Conservation (phyloP, 2,329 filamentous ascomycete species). For the Fonsecaea multimorphosa region DNA sequence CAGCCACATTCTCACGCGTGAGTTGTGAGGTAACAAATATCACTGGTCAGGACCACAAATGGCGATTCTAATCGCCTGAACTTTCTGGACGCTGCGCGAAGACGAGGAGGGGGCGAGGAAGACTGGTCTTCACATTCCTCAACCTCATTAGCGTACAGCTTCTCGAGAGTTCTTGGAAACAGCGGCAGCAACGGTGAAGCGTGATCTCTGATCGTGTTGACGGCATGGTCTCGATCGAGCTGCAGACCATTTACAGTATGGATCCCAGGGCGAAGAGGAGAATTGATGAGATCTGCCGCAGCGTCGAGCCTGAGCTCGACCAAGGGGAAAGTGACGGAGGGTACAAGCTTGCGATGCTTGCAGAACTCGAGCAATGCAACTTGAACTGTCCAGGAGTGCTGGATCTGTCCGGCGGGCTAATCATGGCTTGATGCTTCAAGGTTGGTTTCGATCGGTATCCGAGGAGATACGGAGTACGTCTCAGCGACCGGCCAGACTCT, state of each 20-base stretch:
- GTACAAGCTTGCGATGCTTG: too few relatives aligned
- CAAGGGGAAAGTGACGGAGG: background rate
- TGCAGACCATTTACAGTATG: background rate
- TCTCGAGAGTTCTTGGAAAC: slow-evolving; percentile 7
- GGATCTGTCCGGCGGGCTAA: too few relatives aligned
- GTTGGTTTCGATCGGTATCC: too few relatives aligned
- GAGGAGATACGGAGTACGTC: too few relatives aligned
- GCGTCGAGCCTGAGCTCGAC: background rate
- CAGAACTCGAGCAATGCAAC: too few relatives aligned
- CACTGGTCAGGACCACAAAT: too few relatives aligned
- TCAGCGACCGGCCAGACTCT: too few relatives aligned
- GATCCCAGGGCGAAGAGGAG: background rate
- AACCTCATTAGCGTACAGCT: background rate
- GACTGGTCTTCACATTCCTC: background rate
- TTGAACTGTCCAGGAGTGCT: too few relatives aligned
- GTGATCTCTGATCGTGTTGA: background rate
- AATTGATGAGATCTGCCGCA: background rate
- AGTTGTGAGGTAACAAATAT: too few relatives aligned
- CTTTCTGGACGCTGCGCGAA: slow-evolving; percentile 42
- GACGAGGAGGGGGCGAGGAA: background rate
- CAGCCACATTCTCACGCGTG: too few relatives aligned
- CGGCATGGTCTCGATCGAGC: background rate
- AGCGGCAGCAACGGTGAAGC: background rate
- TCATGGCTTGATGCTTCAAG: too few relatives aligned
- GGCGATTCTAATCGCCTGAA: slow-evolving; percentile 51